Percentiles rank a stretch among this genome's conserved stretches.
phyloP scores from a whole-genome alignment of 805 yeast genomes.

The Candida succiphila region DNA sequence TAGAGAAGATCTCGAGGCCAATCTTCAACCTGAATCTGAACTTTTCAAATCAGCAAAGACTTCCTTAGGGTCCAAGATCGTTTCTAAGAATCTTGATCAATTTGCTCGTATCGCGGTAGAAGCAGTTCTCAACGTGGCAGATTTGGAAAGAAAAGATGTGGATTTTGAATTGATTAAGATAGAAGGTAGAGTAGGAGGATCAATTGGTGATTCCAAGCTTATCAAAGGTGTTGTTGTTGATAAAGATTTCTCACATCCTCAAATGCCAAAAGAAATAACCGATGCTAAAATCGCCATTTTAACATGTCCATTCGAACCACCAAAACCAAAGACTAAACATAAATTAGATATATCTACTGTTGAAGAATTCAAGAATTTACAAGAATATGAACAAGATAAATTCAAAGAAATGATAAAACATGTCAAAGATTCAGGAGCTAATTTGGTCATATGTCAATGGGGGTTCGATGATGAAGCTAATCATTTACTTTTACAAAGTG shows the following conservation, averaged over 20 bases:
- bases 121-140: constrained; percentile 87
- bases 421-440: constrained; percentile 88
- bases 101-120: constrained; percentile 98
- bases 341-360: constrained; percentile 89
- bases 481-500: constrained; percentile 78
- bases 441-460: constrained; percentile 97
- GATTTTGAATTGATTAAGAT: constrained; percentile 94
- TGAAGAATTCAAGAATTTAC: constrained; percentile 86
- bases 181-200: constrained; percentile 94
- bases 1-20: constrained; percentile 18
- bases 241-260: constrained; percentile 97
- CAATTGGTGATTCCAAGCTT: constrained; percentile 74
- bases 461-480: constrained; percentile 99
- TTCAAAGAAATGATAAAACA: constrained; percentile 82
- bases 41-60: constrained; percentile 89
- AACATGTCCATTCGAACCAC: constrained; percentile 99
- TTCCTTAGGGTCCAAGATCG: constrained; percentile 90
- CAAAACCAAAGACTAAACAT: constrained; percentile 98
- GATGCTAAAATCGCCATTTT: constrained; percentile 88
- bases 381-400: constrained; percentile 84
- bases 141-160: constrained; percentile 85
- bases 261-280: constrained; percentile 77
- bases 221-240: constrained; percentile 90
- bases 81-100: constrained; percentile 84
- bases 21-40: constrained; percentile 31